Evolutionary conservation across 2,329 filamentous ascomycete species (phyloP), one percentile per base, ranked within the genome.

Genomic region (Exophiala oligosperma): DNA sequence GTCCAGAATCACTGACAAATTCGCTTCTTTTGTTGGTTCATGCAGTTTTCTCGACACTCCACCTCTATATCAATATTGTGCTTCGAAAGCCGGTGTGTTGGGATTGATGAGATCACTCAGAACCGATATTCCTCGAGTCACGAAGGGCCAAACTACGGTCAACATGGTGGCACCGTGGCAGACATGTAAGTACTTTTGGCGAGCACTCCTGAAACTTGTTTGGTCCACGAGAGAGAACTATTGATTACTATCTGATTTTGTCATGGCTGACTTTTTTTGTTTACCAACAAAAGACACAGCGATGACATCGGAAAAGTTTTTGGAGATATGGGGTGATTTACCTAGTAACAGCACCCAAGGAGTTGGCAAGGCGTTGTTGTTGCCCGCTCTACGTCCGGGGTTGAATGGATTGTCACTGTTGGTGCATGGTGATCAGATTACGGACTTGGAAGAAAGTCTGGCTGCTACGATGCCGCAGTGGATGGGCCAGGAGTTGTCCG

Each of bases 401-500:
- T 61, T 66, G 5, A 69, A 69, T 41, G 67, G 67, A 2, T 66
- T 67, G 52, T 63, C 66, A 41, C 43, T 69, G 9, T 68, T 61
- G 53, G 60, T 69, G 6, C 57, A 60, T 1, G 67, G 67, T 11
- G 64, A 66, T 8, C 52, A 69, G 52, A 63, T 64, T 23, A 65
- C 64, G 41, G 67, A 69, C 9, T 64, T 69, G 23, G 67, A 69
- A 53, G 67, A 69, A 37, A 47, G 46, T 6, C 46, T 69, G 3
- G 60, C 63, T n/a, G 52, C 46, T 2, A 47, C 67, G 38, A 64
- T 68, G 44, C 64, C 66, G 2, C 14, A 21, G 3, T 69, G 67
- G 67, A 54, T 69, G 49, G 67, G 78, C 2, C 66, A 75, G 58
- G 75, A 80, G 62, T 43, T 58, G 17, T 38, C 23, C 17, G 26